Evolutionary conservation across 2,329 filamentous ascomycete genomes (phyloP), one percentile per base, ranked within the genome.

Genomic region (Lachnellula subtilissima): DNA sequence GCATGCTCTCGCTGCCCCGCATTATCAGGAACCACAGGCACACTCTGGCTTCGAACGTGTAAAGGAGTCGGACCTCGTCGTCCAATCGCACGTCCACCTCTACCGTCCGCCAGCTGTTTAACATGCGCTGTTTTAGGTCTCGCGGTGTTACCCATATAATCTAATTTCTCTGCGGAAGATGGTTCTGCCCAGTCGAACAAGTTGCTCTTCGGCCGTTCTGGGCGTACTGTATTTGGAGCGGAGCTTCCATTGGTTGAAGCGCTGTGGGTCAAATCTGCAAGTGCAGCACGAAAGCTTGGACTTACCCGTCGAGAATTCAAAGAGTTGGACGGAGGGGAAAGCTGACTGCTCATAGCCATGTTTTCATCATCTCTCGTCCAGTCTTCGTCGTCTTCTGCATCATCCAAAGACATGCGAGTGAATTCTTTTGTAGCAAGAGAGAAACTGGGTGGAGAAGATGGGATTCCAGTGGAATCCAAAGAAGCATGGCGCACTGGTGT

Each of bases 151-250:
- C 80, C 80, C 57, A 79, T 80, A 15, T 74, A 72, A 48, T 86
- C 82, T 52, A 76, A 73, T 71, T 84, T 87, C 50, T 88, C 86
- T 56, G 82, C 76, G 6, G 76, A 73, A 25, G 81, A 73, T 14
- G 86, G 79, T 69, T 92, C 89, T 48, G 85, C 84, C 87, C 87
- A 91, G 70, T 92, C 88, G 64, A 92, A 92, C 3, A 92, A 75
- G 62, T 81, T 91, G 70, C 86, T 88, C 58, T 81, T 75, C 2
- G 81, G 81, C 14, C 82, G 76, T 52, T 85, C 81, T 45, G 81
- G 81, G 14, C 82, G 76, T 52, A 85, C 81, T 45, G 64, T 69
- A 40, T 61, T 56, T 39, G 65, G 61, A 36, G 70, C 64, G 23
- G 59, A 59, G 47, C 69, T 68, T n/a, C 66, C 70, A 22, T 67